These are phyloP conservation scores for Phragmites australis DNA, from an alignment of 176 grass and related monocot species.

Conservation along the genomic window DNA sequence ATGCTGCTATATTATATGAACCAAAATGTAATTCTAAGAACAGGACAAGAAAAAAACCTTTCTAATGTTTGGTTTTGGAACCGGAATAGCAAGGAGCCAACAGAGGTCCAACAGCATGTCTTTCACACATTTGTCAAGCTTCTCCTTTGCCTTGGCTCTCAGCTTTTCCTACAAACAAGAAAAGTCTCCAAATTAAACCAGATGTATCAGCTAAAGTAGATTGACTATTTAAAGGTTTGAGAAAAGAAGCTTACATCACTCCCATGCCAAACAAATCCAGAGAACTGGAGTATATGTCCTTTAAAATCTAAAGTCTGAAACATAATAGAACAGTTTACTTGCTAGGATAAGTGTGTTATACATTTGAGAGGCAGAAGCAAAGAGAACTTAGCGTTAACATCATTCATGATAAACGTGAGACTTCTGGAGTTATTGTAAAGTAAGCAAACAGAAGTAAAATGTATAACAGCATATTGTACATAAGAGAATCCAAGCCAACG, in stretches of 20 bases:
- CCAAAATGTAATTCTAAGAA: conserved; percentile 20
- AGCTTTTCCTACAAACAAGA: conserved; percentile 85
- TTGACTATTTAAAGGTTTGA: background rate
- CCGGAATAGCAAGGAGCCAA: conserved; percentile 79
- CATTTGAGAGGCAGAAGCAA: background rate
- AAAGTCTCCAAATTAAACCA: conserved; percentile 30
- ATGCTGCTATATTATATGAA: conserved; percentile 9
- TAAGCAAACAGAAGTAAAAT: conserved; percentile 24
- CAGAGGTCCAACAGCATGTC: conserved; percentile 77
- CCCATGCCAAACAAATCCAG: conserved; percentile 78
- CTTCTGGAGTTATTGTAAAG: background rate
- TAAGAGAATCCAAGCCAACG: conserved; percentile 23
- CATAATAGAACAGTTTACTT: conserved; percentile 16
- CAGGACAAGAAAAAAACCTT: conserved; percentile 60
- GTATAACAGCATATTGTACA: conserved; percentile 4
- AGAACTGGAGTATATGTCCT: conserved; percentile 69
- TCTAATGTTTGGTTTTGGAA: conserved; percentile 67
- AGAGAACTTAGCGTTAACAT: conserved; percentile 13
- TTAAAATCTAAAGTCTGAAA: conserved; percentile 71
- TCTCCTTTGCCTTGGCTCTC: conserved; percentile 93
- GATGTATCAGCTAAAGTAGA: conserved; percentile 6
- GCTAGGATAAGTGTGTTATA: background rate
- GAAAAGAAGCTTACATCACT: conserved; percentile 62
- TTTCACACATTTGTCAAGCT: conserved; percentile 96
- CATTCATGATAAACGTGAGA: conserved; percentile 3